Evolutionary conservation across 164 flowering plant species (phyloP), one percentile per base, ranked within the genome.

Genomic region (Annona cherimola): DNA sequence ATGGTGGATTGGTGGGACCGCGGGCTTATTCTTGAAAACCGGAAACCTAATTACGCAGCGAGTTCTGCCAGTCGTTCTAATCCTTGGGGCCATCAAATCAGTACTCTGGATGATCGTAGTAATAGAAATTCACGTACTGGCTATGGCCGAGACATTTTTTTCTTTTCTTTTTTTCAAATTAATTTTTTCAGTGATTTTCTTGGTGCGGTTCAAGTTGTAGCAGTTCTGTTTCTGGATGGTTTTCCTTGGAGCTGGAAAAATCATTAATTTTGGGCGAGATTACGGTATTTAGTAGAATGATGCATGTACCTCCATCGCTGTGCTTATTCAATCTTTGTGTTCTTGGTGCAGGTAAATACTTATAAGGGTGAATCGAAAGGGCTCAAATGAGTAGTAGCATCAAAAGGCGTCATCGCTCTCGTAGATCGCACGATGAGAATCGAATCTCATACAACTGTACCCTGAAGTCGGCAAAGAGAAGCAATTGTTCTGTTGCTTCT

Each of bases 381-480:
- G 42, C 4, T 63, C 43, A 20, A 41, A 61, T 67, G 46, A n/a
- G n/a, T n/a, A 42, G 54, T 66, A 14, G 62, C 14, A 71, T 67
- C 74, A 54, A 40, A 55, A 64, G 69, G 14, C 39, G 19, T 69
- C 19, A 44, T 44, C 18, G 18, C 41, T 63, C 44, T 11, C 67
- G 39, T 63, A 41, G 41, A 16, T 72, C 62, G 11, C 44, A 5
- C 14, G 66, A 42, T 3, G 67, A 63, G 45, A 63, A 39, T 59
- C 55, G 6, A 63, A 7, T 71, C 55, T 57, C 46, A 11, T 41
- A 26, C 20, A 57, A 46, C 39, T 59, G 67, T 50, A 65, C 6
- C 41, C 63, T 71, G 64, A 42, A 61, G 18, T 64, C 69, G 60
- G 45, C 69, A 39, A 57, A 59, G 19, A 54, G 69, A 71, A 61